phyloP scores from a whole-genome alignment of 805 yeast species.

The Metschnikowia cerradonensis region DNA sequence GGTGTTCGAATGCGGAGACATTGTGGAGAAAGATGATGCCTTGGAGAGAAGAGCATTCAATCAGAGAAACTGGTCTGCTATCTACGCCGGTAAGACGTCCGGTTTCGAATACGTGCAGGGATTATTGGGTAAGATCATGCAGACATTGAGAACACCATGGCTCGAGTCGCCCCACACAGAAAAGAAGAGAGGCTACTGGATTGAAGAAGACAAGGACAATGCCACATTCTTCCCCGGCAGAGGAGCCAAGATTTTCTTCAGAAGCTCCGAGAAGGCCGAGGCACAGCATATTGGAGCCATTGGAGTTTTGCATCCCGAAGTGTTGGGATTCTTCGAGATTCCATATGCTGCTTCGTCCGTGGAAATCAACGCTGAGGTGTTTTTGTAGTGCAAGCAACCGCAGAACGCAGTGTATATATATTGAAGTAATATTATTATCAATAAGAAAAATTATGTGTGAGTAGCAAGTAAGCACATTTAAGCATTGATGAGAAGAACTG shows the following conservation, averaged over 20 bases:
- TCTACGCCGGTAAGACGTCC: slow-evolving; percentile 89
- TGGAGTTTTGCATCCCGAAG: slow-evolving; percentile 96
- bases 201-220: slow-evolving; percentile 62
- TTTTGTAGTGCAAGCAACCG: slow-evolving; percentile 46
- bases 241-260: slow-evolving; percentile 83
- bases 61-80: slow-evolving; percentile 92
- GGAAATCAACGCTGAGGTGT: slow-evolving; percentile 85
- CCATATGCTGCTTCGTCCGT: slow-evolving; percentile 91
- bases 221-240: slow-evolving; percentile 93
- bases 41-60: slow-evolving; percentile 88
- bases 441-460: not conserved
- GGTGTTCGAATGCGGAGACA: slow-evolving; percentile 94
- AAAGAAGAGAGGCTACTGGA: slow-evolving; percentile 78
- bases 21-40: slow-evolving; percentile 74
- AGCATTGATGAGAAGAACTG: too few species aligned
- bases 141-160: slow-evolving; percentile 89
- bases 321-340: slow-evolving; percentile 77
- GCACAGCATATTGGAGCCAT: slow-evolving; percentile 68
- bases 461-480: not conserved
- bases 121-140: slow-evolving; percentile 89
- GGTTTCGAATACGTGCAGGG: slow-evolving; percentile 96
- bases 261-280: slow-evolving; percentile 56
- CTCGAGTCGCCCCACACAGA: slow-evolving; percentile 50
- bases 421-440: not conserved
- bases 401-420: slow-evolving; percentile 2